These are phyloP conservation scores for Beta vulgaris DNA, from an alignment of 148 eudicot species.

Conservation along the genomic window DNA sequence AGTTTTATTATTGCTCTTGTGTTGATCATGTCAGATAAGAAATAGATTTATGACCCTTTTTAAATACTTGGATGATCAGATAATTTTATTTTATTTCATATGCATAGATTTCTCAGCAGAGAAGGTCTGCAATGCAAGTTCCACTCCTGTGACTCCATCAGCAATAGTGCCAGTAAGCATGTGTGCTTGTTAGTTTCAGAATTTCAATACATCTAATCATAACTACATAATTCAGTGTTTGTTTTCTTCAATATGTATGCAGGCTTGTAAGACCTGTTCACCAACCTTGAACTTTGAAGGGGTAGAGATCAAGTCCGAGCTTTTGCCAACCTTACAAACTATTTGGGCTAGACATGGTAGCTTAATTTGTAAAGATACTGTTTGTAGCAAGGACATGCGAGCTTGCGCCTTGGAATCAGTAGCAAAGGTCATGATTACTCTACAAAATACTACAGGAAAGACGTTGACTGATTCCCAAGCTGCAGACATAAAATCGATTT, in stretches of 20 bases:
- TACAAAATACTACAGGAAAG: constrained; percentile 15
- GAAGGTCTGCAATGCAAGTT: background rate
- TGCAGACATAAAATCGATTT: background rate
- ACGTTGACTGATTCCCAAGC: constrained; percentile 12
- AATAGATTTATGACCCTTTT: background rate
- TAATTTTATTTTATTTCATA: background rate
- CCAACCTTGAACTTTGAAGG: constrained; percentile 12
- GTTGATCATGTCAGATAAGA: background rate
- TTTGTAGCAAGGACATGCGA: constrained; percentile 5
- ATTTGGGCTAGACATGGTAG: constrained; percentile 17
- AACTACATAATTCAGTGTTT: background rate
- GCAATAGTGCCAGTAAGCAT: background rate
- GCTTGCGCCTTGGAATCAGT: constrained; percentile 19
- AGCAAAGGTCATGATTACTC: constrained; percentile 18
- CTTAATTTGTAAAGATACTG: constrained; percentile 12
- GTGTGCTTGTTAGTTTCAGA: background rate
- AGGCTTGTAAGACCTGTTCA: background rate
- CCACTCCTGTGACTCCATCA: constrained; percentile 3
- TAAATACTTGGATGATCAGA: background rate
- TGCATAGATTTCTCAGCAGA: background rate
- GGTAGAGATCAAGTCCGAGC: constrained; percentile 11
- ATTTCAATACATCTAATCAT: background rate
- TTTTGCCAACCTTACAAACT: constrained; percentile 20
- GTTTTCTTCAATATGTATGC: background rate
- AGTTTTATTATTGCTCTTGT: background rate